Evolutionary conservation across 2,329 filamentous ascomycete genomes (phyloP).

Genomic region (Talaromyces sp.): DNA sequence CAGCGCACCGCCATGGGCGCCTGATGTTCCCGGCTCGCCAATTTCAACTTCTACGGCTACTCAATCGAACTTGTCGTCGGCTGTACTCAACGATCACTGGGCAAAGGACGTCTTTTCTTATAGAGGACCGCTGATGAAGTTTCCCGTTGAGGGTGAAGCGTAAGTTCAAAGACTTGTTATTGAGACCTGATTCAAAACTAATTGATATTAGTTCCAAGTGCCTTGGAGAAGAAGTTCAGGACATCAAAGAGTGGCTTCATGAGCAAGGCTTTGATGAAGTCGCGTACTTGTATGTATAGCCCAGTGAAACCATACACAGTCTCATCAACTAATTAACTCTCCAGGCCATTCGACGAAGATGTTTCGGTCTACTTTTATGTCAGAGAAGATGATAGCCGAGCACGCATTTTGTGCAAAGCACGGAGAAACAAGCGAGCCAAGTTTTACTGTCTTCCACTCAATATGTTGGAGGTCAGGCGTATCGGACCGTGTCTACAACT

Average conservation of each 20-base stretch:
- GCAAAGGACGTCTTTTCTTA: conserved; percentile 38
- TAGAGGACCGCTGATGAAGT: conserved; percentile 27
- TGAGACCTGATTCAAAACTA: background rate
- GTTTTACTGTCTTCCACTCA: conserved; percentile 52
- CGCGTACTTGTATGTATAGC: conserved; percentile 35
- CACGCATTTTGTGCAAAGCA: conserved; percentile 53
- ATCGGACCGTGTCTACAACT: conserved; percentile 39
- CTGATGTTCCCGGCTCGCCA: conserved; percentile 35
- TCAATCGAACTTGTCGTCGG: conserved; percentile 29
- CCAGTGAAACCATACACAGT: background rate
- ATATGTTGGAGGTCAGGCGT: conserved; percentile 41
- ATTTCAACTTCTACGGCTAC: conserved; percentile 32
- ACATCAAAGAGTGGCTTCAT: conserved; percentile 30
- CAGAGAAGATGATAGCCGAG: conserved; percentile 50
- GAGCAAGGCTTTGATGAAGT: conserved; percentile 38
- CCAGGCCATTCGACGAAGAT: conserved; percentile 44
- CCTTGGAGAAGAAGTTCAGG: conserved; percentile 29
- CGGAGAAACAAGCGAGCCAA: conserved; percentile 41
- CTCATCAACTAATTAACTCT: background rate
- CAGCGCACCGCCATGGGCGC: conserved; percentile 30
- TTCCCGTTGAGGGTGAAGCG: conserved; percentile 31
- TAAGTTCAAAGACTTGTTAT: conserved; percentile 22
- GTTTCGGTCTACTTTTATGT: conserved; percentile 52
- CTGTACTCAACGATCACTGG: conserved; percentile 40
- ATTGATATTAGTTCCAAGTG: conserved; percentile 34